phyloP scores from a whole-genome alignment of 2,329 filamentous ascomycete species.

The Cordyceps fumosorosea region DNA sequence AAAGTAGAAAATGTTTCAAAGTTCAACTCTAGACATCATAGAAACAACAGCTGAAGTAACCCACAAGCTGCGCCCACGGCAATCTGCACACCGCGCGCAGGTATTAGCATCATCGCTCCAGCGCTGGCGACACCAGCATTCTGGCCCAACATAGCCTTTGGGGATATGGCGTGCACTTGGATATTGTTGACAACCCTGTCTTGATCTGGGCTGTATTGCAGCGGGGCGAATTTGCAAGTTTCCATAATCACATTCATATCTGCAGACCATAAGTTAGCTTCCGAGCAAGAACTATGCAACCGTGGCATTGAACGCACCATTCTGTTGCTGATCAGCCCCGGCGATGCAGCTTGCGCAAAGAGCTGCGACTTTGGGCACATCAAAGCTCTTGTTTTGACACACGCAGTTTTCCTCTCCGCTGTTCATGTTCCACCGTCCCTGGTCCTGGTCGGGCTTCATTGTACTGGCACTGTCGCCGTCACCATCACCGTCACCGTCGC shows the following conservation, averaged over 20 bases:
- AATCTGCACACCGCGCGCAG: background rate
- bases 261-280: slow-evolving; percentile 14
- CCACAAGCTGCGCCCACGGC: background rate
- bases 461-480: background rate
- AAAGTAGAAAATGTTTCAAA: background rate
- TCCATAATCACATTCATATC: slow-evolving; percentile 31
- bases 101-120: background rate
- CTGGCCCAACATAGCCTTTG: slow-evolving; percentile 18
- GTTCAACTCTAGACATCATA: background rate
- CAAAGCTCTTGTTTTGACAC: slow-evolving; percentile 33
- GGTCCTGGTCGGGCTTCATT: slow-evolving; percentile 6
- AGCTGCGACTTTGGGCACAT: slow-evolving; percentile 31
- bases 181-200: slow-evolving; percentile 28
- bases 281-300: too few relatives aligned
- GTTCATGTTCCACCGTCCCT: slow-evolving; percentile 15
- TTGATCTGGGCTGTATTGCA: slow-evolving; percentile 24
- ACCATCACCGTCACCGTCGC: background rate
- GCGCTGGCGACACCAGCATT: slow-evolving; percentile 11
- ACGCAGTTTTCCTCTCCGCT: slow-evolving; percentile 30
- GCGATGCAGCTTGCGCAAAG: slow-evolving; percentile 34
- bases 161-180: slow-evolving; percentile 27
- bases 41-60: background rate
- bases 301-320: slow-evolving; percentile 21
- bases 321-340: slow-evolving; percentile 24
- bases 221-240: slow-evolving; percentile 27